Evolutionary conservation across 2,329 filamentous ascomycete genomes (phyloP), one percentile per base, ranked within the genome.

Genomic region (Pseudocercospora ulei): DNA sequence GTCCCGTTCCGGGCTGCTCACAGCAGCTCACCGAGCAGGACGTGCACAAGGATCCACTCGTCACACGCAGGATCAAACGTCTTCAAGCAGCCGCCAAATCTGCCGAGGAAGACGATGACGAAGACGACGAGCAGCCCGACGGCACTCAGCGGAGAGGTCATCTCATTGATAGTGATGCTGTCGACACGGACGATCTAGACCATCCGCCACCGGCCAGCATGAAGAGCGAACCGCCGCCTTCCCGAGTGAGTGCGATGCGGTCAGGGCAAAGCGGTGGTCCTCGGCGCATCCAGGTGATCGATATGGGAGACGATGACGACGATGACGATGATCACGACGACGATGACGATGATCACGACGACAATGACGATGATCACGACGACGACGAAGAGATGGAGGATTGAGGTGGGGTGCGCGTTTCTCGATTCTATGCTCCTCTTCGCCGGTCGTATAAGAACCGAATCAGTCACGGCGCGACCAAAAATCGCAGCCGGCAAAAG

Each of bases 1-100:
- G 81, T 56, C 80, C 80, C 0, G 70, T 76, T 41, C 62, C 71
- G 2, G 80, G 80, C 1, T 86, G 81, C 56, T 64, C 66, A 33
- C 63, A 72, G 64, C 65, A 62, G 39, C 63, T 80, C 30, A 61
- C 62, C 0, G 57, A 65, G 7, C 49, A 61, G 0, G 75, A 81
- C 48, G 67, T 81, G 39, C 69, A 66, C 43, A 62, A 66, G 11
- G 76, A 82, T 49, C 63, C 68, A 27, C 59, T 73, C 8, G 65
- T 79, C 43, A 56, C 72, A 14, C 71, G 76, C 24, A 70, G 70
- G 49, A 73, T 81, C 38, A 66, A 71, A 57, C 71, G 76, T 4
- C 64, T 69, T 5, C 64, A 66, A 41, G 63, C 67, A 33, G 62
- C 63, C 2, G 64, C 64, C 38, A 58, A 60, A n/a, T 60, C 64